Evolutionary conservation across 768 basidiomycete species (phyloP).

Genomic region (Sporobolomyces roseus): DNA sequence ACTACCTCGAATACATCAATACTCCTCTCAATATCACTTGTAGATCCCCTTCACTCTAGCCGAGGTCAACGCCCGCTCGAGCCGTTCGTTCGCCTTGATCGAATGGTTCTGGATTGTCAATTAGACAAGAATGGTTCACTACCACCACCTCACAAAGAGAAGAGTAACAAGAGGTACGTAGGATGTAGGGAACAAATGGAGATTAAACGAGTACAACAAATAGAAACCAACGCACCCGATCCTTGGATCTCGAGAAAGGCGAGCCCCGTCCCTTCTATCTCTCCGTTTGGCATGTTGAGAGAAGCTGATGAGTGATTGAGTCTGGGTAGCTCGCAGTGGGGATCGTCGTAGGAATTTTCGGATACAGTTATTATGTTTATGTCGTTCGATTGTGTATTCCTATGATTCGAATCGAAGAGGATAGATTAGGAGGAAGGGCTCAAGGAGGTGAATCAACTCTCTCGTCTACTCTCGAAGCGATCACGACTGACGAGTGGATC

Average conservation of each 20-base stretch:
- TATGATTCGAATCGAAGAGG: constrained; percentile 26
- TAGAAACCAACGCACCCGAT: constrained; percentile 27
- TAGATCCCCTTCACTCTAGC: no score
- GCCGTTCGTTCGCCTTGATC: not conserved
- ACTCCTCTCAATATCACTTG: no score
- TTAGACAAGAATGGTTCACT: constrained; percentile 15
- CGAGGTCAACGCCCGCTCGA: constrained; percentile 8
- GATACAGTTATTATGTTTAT: constrained; percentile 37
- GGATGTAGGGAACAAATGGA: constrained; percentile 22
- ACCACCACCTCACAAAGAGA: not conserved
- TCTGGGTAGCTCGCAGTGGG: constrained; percentile 32
- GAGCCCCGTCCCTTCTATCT: not conserved
- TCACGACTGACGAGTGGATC: not conserved
- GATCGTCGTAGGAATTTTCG: constrained; percentile 31
- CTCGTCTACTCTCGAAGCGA: not conserved
- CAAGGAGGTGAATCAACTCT: constrained; percentile 27
- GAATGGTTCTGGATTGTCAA: constrained; percentile 35
- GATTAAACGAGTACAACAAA: constrained; percentile 19
- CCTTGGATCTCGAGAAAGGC: constrained; percentile 35
- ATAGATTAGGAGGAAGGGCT: constrained; percentile 14
- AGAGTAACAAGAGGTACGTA: not conserved
- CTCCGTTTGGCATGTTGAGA: no score
- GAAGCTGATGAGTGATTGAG: no score
- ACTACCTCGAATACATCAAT: no score
- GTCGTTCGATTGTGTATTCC: constrained; percentile 34